Base-by-base conservation (phyloP, 352 stramenopile species). In the Globisporangium cederbergense region DNA sequence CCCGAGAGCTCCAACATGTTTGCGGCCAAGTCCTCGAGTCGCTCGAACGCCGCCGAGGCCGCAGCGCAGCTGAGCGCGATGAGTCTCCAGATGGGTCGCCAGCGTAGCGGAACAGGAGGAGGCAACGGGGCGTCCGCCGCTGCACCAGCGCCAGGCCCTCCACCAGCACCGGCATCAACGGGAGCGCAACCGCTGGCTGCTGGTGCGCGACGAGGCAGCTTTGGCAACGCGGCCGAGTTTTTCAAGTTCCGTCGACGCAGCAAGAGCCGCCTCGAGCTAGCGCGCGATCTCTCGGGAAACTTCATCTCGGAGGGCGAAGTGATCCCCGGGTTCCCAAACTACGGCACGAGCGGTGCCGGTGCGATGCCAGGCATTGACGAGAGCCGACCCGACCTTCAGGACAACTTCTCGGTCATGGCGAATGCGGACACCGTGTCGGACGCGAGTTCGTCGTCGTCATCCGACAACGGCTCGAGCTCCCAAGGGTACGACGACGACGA, bases 231-330 rank as follows among this genome's bases (percentile, higher is more conserved):
- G 22, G 86, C 86, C 14, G 83, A 94, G 60, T 91, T 94, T 28
- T 94, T 91, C 69, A 92, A 92, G 60, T 94, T 92, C 47, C 86
- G 86, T 52, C 81, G 86, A 77, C 83, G 86, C 65, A 94, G 86
- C 65, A 94, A 94, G 75, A 94, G 86, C 40, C 86, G 86, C 14
- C 71, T 94, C 22, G 83, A 92, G 67, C 68, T 94, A 18, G 83
- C 83, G 20, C 81, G 86, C 28, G 86, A 94, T 45, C 65, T 92
- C 56, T 76, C 81, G 1, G 60, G 61, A 6, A 77, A 73, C 57
- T 80, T 81, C 42, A 64, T 66, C 10, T 75, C 79, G 20, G 83
- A 83, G 43, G 75, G 75, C 11, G 77, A 82, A 38, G 60, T 71
- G 30, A 60, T 66, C 49, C 67, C 68, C 32, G 70, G 74, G 18